Evolutionary conservation across 768 basidiomycete genomes (phyloP).

Genomic region (Phlebiopsis flavidoalba): DNA sequence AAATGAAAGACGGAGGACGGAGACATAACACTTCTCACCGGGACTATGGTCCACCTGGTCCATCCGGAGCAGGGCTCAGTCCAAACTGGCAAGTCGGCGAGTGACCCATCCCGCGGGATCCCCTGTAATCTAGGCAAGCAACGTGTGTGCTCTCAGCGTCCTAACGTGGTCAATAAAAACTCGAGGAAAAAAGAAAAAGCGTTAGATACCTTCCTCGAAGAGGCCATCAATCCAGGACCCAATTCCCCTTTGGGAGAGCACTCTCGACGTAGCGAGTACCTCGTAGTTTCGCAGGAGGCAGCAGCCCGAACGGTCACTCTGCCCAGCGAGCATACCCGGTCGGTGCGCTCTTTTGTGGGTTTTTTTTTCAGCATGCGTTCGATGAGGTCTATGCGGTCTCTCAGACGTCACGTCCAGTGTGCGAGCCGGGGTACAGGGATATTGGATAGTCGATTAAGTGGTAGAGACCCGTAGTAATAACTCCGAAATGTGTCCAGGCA

Average conservation of each 20-base stretch:
- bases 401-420: slow-evolving; percentile 23
- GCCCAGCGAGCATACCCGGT: slow-evolving; percentile 18
- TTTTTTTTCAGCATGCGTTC: slow-evolving; percentile 24
- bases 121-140: slow-evolving; percentile 4
- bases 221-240: slow-evolving; percentile 28
- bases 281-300: slow-evolving; percentile 5
- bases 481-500: neutral
- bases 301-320: slow-evolving; percentile 2
- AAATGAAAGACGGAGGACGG: slow-evolving; percentile 19
- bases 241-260: slow-evolving; percentile 26
- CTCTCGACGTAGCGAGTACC: slow-evolving; percentile 6
- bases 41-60: neutral
- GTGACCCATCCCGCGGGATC: neutral
- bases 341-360: slow-evolving; percentile 17
- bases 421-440: slow-evolving; percentile 26
- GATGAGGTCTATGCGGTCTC: slow-evolving; percentile 19
- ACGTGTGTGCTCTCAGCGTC: slow-evolving; percentile 6
- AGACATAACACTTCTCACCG: neutral
- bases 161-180: slow-evolving; percentile 9
- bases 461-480: slow-evolving; percentile 12
- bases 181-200: slow-evolving; percentile 1
- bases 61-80: neutral
- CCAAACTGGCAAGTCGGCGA: neutral
- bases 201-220: slow-evolving; percentile 8
- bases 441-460: slow-evolving; percentile 19